These are phyloP conservation scores for Triangularia verruculosa DNA, from an alignment of 2,329 filamentous ascomycete species.

Conservation along the genomic window DNA sequence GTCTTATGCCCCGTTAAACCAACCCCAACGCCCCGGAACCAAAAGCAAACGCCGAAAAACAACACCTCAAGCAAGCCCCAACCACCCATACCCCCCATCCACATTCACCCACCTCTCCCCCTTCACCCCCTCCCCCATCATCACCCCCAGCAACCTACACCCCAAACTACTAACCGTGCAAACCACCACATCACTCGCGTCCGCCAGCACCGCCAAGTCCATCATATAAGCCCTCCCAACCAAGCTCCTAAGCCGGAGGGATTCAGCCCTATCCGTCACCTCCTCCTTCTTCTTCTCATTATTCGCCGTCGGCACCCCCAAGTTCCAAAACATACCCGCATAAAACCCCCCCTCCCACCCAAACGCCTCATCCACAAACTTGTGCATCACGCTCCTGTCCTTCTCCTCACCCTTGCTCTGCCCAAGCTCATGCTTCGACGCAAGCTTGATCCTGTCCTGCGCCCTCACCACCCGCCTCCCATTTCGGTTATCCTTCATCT, in stretches of 20 bases:
- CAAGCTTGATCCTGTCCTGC: slow-evolving; percentile 74
- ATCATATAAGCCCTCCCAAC: slow-evolving; percentile 79
- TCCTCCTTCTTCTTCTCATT: slow-evolving; percentile 33
- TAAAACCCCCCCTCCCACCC: slow-evolving; percentile 92
- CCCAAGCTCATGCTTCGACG: slow-evolving; percentile 55
- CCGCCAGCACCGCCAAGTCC: slow-evolving; percentile 71
- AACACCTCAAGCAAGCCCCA: slow-evolving; percentile 31
- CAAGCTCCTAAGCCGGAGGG: slow-evolving; percentile 67
- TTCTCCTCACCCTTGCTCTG: slow-evolving; percentile 35
- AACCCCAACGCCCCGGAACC: not conserved
- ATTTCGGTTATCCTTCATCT: slow-evolving; percentile 39
- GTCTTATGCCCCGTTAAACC: not conserved
- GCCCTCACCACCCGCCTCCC: slow-evolving; percentile 55
- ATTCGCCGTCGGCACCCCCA: slow-evolving; percentile 50
- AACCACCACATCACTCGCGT: slow-evolving; percentile 66
- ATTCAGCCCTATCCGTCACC: slow-evolving; percentile 37
- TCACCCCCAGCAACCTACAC: slow-evolving; percentile 74
- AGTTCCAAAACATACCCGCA: slow-evolving; percentile 73
- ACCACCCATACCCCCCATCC: slow-evolving; percentile 68
- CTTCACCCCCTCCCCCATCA: slow-evolving; percentile 72
- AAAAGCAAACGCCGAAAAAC: not conserved
- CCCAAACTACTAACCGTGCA: slow-evolving; percentile 72
- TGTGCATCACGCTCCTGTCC: slow-evolving; percentile 53
- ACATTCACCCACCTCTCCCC: slow-evolving; percentile 70
- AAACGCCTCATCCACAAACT: slow-evolving; percentile 71